phyloP scores from a whole-genome alignment of 2,329 filamentous ascomycete species.

The Cordyceps cicadae region DNA sequence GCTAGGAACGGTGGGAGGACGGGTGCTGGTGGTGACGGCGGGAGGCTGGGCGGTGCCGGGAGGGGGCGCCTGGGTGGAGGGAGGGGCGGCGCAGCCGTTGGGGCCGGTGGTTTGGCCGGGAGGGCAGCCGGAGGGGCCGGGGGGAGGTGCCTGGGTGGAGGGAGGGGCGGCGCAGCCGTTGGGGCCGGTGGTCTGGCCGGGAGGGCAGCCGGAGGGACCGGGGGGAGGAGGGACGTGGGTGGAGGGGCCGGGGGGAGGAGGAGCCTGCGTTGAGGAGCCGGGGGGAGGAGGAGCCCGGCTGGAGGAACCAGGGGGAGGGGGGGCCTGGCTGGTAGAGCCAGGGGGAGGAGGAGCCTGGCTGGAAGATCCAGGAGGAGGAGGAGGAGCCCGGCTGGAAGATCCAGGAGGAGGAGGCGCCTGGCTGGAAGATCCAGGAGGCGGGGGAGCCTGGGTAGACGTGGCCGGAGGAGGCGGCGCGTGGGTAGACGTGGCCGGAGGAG shows the following conservation, averaged over 20 bases:
- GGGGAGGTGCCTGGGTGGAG: neutral
- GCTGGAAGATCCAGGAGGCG: neutral
- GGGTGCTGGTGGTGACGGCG: conserved; percentile 15
- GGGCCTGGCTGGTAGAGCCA: neutral
- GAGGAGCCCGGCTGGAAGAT: conserved; percentile 12
- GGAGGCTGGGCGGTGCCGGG: conserved; percentile 3
- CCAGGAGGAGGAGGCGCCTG: neutral
- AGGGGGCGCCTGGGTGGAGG: neutral
- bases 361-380: conserved; percentile 12
- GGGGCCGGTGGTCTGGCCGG: neutral
- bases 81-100: neutral
- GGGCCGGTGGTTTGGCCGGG: neutral
- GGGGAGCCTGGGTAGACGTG: no score
- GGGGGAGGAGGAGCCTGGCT: conserved; percentile 3
- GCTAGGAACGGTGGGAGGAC: conserved; percentile 1
- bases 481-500: neutral
- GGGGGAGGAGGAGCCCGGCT: conserved; percentile 4
- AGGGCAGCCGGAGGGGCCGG: neutral
- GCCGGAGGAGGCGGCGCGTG: conserved; percentile 5
- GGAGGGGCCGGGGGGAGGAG: conserved; percentile 5
- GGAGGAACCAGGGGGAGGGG: conserved; percentile 6
- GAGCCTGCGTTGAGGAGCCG: neutral
- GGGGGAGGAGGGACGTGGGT: conserved; percentile 2
- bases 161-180: neutral
- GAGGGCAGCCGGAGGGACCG: neutral